phyloP scores from a whole-genome alignment of 148 eudicot species.

The Camellia sinensis region DNA sequence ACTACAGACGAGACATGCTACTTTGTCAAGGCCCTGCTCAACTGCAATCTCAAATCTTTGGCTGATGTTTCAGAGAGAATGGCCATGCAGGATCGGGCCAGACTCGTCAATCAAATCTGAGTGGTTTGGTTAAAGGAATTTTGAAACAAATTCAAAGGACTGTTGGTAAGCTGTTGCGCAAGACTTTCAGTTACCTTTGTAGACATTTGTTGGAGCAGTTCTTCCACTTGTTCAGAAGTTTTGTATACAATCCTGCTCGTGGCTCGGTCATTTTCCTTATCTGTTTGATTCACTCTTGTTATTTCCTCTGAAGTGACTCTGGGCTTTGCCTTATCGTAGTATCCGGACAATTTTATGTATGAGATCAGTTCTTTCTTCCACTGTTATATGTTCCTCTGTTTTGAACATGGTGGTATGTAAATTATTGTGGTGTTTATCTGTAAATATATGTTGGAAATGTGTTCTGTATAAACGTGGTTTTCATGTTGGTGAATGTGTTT shows the following conservation, averaged over 20 bases:
- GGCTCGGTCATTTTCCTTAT: background rate
- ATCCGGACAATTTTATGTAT: background rate
- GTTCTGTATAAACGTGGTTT: background rate
- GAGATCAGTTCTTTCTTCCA: constrained; percentile 8
- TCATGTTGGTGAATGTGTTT: background rate
- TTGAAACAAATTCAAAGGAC: background rate
- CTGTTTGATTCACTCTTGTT: background rate
- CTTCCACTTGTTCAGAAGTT: constrained; percentile 12
- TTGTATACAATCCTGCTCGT: constrained; percentile 18
- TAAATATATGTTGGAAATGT: background rate
- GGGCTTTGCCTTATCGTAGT: background rate
- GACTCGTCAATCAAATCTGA: background rate
- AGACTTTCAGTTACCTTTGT: background rate
- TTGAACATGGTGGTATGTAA: background rate
- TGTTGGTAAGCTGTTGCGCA: background rate
- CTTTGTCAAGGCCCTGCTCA: constrained; percentile 60
- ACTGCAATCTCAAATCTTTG: constrained; percentile 69
- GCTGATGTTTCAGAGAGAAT: constrained; percentile 70
- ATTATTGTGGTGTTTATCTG: constrained; percentile 2
- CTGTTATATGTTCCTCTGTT: background rate
- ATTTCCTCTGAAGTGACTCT: background rate
- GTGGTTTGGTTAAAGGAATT: background rate
- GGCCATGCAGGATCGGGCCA: constrained; percentile 37
- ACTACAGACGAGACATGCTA: constrained; percentile 67
- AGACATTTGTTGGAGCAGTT: constrained; percentile 5